Base-by-base conservation (phyloP, 1,284 basidiomycete genomes). In the Papiliotrema flavescens region DNA sequence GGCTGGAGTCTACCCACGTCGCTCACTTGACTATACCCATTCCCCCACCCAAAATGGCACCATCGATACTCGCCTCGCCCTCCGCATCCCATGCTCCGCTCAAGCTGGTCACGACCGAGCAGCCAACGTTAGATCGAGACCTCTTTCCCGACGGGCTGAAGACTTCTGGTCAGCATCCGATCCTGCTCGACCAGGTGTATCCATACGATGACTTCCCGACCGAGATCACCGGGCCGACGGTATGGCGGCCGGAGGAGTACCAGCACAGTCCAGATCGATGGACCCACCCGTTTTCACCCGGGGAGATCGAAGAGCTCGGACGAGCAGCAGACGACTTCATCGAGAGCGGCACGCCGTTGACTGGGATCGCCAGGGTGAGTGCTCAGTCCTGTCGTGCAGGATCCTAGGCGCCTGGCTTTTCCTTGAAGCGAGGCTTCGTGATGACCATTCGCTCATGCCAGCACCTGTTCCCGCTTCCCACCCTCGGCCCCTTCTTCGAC, bases 131-230 rank as follows among this genome's bases (percentile, higher is more conserved):
- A 4, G 46, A 47, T n/a, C 13, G 32, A 26, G 19, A 7, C 24
- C 4, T 49, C n/a, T 49, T 49, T 20, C 47, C 47, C 8, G 47
- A 49, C 37, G 47, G 47, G 11, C 13, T 49, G 19, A 36, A 39
- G 52, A 67, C 68, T 14, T 62, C 67, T 9, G 70, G 70, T 17
- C 68, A 70, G 49, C 57, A 60, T 45, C 65, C 68, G 39, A 62
- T 64, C 6, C 36, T 63, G 28, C 46, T 47, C 23, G 51, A 56
- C 3, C 51, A 62, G n/a, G 52, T 68, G 32, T 41, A 50, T 9
- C 70, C 74, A 1, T 78, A 77, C 61, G 53, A 59, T 1, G 54
- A 63, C 3, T 72, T 78, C 48, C 76, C 77, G 9, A 68, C 69
- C 57, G 47, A 70, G 39, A 67, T 78, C 49, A 57, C 55, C 9